Conservation (phyloP, 2,329 filamentous ascomycete species). For the Aureobasidium leucospermi region DNA sequence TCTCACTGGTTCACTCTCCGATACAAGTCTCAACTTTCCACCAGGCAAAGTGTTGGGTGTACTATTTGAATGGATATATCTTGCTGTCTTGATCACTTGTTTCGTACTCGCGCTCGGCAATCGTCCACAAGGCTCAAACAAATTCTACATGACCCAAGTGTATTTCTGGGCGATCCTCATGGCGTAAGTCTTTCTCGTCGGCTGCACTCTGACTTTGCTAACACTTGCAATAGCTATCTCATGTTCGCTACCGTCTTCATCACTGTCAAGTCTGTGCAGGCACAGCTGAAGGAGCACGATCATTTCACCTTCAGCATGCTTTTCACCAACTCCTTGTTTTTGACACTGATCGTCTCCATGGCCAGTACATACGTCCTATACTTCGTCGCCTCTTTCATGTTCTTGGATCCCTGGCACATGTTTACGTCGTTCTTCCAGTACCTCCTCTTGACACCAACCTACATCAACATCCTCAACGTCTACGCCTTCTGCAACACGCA, state of each 20-base stretch:
- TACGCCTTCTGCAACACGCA: slow-evolving; percentile 99
- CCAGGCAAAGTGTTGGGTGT: slow-evolving; percentile 76
- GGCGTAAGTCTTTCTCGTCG: slow-evolving; percentile 52
- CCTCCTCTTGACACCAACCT: slow-evolving; percentile 86
- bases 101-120: slow-evolving; percentile 94
- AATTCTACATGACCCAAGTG: slow-evolving; percentile 94
- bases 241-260: slow-evolving; percentile 95
- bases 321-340: slow-evolving; percentile 83
- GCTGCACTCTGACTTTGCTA: background rate
- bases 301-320: slow-evolving; percentile 65
- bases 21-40: slow-evolving; percentile 60
- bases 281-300: slow-evolving; percentile 52
- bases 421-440: slow-evolving; percentile 91
- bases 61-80: slow-evolving; percentile 93
- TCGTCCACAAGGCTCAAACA: slow-evolving; percentile 86
- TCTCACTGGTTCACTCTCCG: slow-evolving; percentile 76
- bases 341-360: slow-evolving; percentile 87
- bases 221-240: slow-evolving; percentile 55
- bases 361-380: slow-evolving; percentile 89
- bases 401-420: slow-evolving; percentile 99
- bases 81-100: slow-evolving; percentile 83
- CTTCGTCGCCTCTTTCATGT: slow-evolving; percentile 82
- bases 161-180: slow-evolving; percentile 97
- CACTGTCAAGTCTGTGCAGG: slow-evolving; percentile 76
- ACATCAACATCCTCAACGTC: slow-evolving; percentile 97